These are phyloP conservation scores for Arthrobotrys sinensis DNA, from an alignment of 2,329 filamentous ascomycete species.

Conservation along the genomic window DNA sequence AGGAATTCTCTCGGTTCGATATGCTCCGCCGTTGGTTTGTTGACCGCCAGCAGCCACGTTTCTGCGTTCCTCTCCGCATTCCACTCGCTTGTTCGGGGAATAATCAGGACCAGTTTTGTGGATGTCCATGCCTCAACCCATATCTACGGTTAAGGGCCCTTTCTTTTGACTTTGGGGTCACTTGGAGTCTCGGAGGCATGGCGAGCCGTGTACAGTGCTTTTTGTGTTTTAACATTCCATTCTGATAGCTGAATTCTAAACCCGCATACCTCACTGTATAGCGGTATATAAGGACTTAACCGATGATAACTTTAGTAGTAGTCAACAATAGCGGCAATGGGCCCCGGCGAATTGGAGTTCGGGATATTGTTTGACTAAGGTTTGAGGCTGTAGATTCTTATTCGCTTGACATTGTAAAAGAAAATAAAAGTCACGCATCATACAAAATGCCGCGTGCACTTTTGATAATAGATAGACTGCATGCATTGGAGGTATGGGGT, in stretches of 20 bases:
- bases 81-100: conserved; percentile 59
- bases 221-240: conserved; percentile 40
- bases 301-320: conserved; percentile 28
- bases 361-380: conserved; percentile 3
- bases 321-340: not conserved
- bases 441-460: conserved; percentile 26
- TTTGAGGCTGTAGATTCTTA: conserved; percentile 22
- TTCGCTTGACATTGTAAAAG: conserved; percentile 19
- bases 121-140: conserved; percentile 39
- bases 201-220: conserved; percentile 22
- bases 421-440: conserved; percentile 23
- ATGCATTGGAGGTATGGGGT: conserved; percentile 22
- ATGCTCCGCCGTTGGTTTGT: conserved; percentile 46
- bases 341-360: not conserved
- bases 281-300: conserved; percentile 19
- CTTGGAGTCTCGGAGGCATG: conserved; percentile 2
- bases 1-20: conserved; percentile 39
- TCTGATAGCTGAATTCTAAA: conserved; percentile 52
- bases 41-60: conserved; percentile 30
- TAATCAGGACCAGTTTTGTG: conserved; percentile 46
- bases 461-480: conserved; percentile 23
- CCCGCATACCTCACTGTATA: conserved; percentile 44
- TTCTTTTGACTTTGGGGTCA: not conserved
- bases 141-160: conserved; percentile 36
- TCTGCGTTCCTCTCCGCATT: conserved; percentile 59